Percentiles rank a stretch among this genome's conserved stretches.
Evolutionary conservation across 768 basidiomycete genomes (phyloP).

Genomic region (Suillus placidus): DNA sequence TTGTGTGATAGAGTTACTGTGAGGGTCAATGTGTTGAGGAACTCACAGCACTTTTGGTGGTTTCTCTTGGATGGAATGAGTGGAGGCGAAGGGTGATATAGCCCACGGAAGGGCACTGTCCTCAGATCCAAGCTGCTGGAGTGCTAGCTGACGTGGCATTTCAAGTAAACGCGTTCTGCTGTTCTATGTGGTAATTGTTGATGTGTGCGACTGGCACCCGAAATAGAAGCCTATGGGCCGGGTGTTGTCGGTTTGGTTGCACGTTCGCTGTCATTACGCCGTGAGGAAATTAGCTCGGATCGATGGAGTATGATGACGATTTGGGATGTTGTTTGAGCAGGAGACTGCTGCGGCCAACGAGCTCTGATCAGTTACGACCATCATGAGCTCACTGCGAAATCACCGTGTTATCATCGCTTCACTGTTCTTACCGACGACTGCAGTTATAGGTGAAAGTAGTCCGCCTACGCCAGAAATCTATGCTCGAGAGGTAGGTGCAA

Average conservation of each 20-base stretch:
- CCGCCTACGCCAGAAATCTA: slow-evolving; percentile 51
- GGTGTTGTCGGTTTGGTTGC: neutral
- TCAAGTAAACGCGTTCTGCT: too few species aligned
- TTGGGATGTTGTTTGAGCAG: neutral
- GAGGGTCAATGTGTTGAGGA: too few species aligned
- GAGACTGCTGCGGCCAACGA: neutral
- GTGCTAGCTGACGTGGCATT: too few species aligned
- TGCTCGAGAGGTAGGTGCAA: slow-evolving; percentile 18
- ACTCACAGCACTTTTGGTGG: too few species aligned
- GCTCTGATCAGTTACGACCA: slow-evolving; percentile 3
- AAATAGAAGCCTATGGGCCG: neutral
- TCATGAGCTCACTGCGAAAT: slow-evolving; percentile 72
- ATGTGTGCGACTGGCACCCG: neutral
- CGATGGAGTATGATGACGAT: slow-evolving; percentile 3
- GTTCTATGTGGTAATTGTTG: too few species aligned
- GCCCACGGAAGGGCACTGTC: too few species aligned
- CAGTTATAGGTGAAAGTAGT: slow-evolving; percentile 57
- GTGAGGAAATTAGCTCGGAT: neutral
- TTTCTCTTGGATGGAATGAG: too few species aligned
- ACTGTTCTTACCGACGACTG: slow-evolving; percentile 81
- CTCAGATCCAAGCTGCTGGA: too few species aligned
- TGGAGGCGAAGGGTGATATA: too few species aligned
- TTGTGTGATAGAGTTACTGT: too few species aligned
- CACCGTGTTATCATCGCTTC: slow-evolving; percentile 80
- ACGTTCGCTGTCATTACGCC: slow-evolving; percentile 3